phyloP scores from a whole-genome alignment of 345 rosid species.

The Eucalyptus viminalis region DNA sequence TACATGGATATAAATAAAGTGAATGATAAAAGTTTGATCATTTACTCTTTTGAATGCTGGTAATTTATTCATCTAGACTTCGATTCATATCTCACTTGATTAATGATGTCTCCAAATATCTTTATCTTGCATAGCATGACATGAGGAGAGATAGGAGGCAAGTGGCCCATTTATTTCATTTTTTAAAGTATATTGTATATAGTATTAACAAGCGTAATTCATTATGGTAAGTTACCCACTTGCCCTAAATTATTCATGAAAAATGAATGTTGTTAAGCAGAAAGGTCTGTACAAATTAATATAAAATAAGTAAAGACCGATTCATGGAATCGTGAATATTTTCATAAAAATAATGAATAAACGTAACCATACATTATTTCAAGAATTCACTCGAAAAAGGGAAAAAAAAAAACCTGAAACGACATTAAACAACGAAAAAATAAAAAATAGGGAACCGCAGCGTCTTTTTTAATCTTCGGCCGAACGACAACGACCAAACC shows the following conservation, averaged over 20 bases:
- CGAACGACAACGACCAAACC: not conserved
- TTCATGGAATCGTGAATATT: not conserved
- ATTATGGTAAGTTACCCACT: not conserved
- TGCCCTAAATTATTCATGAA: not conserved
- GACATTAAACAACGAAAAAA: not conserved
- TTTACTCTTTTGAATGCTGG: rapidly evolving
- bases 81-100: not conserved
- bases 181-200: not conserved
- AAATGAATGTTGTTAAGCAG: not conserved
- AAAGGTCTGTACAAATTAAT: not conserved
- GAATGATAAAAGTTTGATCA: not conserved
- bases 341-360: not conserved
- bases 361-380: not conserved
- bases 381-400: not conserved
- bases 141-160: not conserved
- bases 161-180: not conserved
- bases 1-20: not conserved
- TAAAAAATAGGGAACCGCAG: not conserved
- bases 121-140: rapidly evolving
- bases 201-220: not conserved
- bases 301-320: not conserved
- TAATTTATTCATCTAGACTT: not conserved
- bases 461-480: not conserved
- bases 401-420: not conserved
- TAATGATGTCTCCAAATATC: rapidly evolving